phyloP scores from a whole-genome alignment of 768 basidiomycete species.

The Lentinula detonsa region DNA sequence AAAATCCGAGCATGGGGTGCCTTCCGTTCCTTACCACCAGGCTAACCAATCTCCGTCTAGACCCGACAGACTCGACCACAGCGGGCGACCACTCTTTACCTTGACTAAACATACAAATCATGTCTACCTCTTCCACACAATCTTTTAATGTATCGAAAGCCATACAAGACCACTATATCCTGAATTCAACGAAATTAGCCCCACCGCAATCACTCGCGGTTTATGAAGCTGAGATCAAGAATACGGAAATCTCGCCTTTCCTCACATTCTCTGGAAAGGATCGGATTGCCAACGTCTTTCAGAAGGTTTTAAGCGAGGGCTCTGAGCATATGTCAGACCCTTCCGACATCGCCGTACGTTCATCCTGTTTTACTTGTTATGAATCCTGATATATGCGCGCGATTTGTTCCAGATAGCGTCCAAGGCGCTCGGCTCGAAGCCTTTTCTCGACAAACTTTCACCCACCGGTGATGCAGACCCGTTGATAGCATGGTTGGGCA shows the following conservation, averaged over 20 bases:
- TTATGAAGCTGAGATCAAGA: not conserved
- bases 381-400: not conserved
- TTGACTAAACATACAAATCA: not conserved
- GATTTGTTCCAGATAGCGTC: not conserved
- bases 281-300: not conserved
- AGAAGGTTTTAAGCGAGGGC: not conserved
- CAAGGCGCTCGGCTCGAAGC: not conserved
- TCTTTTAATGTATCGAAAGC: not conserved
- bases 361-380: not conserved
- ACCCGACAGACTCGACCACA: too few relatives aligned
- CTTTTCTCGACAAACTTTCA: not conserved
- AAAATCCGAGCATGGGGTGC: too few relatives aligned
- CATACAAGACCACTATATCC: not conserved
- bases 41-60: too few relatives aligned
- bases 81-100: not conserved
- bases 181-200: not conserved
- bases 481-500: not conserved
- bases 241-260: not conserved
- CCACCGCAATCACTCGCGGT: not conserved
- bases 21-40: too few relatives aligned
- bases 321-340: not conserved
- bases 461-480: not conserved
- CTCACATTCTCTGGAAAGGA: not conserved
- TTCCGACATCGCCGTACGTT: not conserved
- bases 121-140: not conserved